Conservation (phyloP, 2,329 filamentous ascomycete species). For the Colletotrichum magnum region DNA sequence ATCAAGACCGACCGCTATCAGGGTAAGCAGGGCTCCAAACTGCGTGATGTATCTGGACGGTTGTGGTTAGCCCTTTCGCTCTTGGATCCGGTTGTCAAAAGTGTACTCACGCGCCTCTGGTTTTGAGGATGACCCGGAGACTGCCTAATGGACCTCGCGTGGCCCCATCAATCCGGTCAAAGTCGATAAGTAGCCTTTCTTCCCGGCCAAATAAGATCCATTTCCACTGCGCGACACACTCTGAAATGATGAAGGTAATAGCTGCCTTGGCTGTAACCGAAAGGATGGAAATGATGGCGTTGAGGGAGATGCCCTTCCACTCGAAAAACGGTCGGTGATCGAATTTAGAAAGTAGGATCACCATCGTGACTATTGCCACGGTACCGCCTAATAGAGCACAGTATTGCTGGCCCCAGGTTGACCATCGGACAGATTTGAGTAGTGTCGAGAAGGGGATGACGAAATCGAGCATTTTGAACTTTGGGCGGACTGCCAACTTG, state of each 20-base stretch:
- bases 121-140: not conserved
- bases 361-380: not conserved
- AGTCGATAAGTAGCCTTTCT: constrained; percentile 13
- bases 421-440: constrained; percentile 9
- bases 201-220: constrained; percentile 14
- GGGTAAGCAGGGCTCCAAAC: no score
- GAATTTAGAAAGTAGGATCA: not conserved
- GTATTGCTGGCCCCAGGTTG: constrained; percentile 7
- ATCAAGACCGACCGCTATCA: no score
- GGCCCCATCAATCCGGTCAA: constrained; percentile 16
- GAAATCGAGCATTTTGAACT: no score
- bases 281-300: constrained; percentile 2
- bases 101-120: constrained; percentile 1
- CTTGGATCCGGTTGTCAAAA: no score
- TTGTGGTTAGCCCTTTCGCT: no score
- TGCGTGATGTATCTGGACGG: no score
- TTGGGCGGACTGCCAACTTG: no score
- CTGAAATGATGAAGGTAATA: not conserved
- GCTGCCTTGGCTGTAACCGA: constrained; percentile 10
- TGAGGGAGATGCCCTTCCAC: constrained; percentile 7
- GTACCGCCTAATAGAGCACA: not conserved
- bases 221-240: constrained; percentile 31
- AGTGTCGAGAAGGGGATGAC: not conserved
- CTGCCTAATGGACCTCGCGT: not conserved
- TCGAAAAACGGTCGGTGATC: not conserved